These are phyloP conservation scores for Salvia rosmarinus DNA, from an alignment of 257 asterid species.

Conservation along the genomic window DNA sequence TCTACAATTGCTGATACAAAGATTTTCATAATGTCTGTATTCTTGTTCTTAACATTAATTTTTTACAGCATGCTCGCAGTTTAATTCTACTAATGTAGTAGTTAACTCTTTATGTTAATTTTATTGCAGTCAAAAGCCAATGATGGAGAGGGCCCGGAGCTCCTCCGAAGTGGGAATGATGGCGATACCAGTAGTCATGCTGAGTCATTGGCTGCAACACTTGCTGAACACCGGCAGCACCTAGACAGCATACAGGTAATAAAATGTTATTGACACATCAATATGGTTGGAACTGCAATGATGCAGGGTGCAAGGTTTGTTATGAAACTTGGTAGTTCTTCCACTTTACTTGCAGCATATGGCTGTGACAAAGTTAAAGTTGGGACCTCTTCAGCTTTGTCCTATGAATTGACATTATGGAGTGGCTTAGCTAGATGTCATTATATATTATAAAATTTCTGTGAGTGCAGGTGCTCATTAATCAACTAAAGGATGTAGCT, in stretches of 20 bases:
- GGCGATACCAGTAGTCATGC: conserved; percentile 84
- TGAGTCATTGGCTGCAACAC: conserved; percentile 85
- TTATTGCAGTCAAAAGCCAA: conserved; percentile 80
- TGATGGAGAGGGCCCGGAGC: conserved; percentile 97
- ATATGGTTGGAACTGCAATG: conserved; percentile 13
- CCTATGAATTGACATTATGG: conserved; percentile 19
- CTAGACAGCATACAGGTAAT: conserved; percentile 94
- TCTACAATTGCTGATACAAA: neutral
- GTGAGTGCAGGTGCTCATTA: conserved; percentile 81
- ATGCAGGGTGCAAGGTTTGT: conserved; percentile 11
- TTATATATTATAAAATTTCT: conserved; percentile 13
- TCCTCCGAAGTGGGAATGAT: conserved; percentile 70
- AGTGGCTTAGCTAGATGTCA: conserved; percentile 26
- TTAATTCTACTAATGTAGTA: conserved; percentile 26
- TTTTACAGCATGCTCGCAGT: conserved; percentile 24
- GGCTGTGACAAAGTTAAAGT: conserved; percentile 23
- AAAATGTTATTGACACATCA: conserved; percentile 24
- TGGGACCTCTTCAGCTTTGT: conserved; percentile 13
- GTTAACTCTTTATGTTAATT: conserved; percentile 18
- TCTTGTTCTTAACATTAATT: neutral
- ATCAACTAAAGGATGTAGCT: conserved; percentile 96
- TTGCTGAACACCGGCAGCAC: conserved; percentile 90
- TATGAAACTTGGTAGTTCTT: conserved; percentile 20
- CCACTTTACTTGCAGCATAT: conserved; percentile 29
- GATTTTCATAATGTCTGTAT: neutral